A percentile compares a stretch with the other conserved stretches of the same genome.
Evolutionary conservation across 306 rosid species (phyloP).

Genomic region (Prunus mume): DNA sequence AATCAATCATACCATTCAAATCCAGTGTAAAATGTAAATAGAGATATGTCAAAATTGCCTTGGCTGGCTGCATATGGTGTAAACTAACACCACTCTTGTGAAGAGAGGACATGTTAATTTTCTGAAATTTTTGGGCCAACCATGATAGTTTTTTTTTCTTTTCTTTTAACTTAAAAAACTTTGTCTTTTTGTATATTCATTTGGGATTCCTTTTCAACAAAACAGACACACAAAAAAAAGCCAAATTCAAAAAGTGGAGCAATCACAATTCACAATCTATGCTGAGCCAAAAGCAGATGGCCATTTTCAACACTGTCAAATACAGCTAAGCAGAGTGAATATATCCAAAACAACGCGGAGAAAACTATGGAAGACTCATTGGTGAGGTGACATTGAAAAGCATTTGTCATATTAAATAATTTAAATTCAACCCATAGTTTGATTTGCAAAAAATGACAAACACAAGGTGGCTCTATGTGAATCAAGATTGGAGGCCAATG

Average conservation of each 20-base stretch:
- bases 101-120: background rate
- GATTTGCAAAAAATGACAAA: background rate
- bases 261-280: conserved; percentile 21
- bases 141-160: background rate
- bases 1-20: background rate
- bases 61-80: background rate
- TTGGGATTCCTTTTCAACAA: background rate
- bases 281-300: too few relatives aligned
- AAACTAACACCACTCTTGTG: background rate
- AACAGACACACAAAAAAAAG: background rate
- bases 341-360: conserved; percentile 12
- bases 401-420: background rate
- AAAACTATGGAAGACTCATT: background rate
- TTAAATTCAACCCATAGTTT: background rate
- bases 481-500: conserved; percentile 8
- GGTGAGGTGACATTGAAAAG: background rate
- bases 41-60: conserved; percentile 23
- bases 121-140: background rate
- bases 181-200: too few relatives aligned
- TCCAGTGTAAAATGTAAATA: conserved; percentile 48
- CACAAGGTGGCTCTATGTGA: background rate
- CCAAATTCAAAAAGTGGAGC: conserved; percentile 14
- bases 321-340: conserved; percentile 34
- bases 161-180: too few relatives aligned
- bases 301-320: too few relatives aligned